Conservation (phyloP, 805 yeast species). For the Kodamaea neixiangensis region DNA sequence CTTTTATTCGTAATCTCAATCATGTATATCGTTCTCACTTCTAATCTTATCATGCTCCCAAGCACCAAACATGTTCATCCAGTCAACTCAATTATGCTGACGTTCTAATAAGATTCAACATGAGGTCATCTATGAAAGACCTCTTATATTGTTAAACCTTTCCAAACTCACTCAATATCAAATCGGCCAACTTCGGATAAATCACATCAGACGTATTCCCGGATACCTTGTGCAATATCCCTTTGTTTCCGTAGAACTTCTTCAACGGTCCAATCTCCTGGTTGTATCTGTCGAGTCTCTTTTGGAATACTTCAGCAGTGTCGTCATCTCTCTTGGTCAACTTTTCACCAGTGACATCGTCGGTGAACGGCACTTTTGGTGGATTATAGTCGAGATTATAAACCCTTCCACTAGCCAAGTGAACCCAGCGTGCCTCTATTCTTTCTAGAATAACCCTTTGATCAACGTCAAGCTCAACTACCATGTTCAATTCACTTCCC, state of each 20-base stretch:
- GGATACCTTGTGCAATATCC: slow-evolving; percentile 52
- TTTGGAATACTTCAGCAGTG: slow-evolving; percentile 68
- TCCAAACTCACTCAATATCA: slow-evolving; percentile 22
- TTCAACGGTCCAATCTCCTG: slow-evolving; percentile 62
- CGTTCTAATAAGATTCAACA: no score
- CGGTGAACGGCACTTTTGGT: slow-evolving; percentile 77
- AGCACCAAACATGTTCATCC: no score
- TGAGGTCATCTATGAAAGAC: no score
- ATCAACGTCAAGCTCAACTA: slow-evolving; percentile 89
- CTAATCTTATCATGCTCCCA: background rate
- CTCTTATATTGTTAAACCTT: background rate
- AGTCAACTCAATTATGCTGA: no score
- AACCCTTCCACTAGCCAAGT: slow-evolving; percentile 79
- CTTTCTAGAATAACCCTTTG: slow-evolving; percentile 76
- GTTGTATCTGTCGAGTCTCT: slow-evolving; percentile 65
- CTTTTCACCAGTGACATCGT: slow-evolving; percentile 89
- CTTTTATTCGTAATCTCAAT: background rate
- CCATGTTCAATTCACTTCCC: slow-evolving; percentile 59
- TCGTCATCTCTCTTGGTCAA: slow-evolving; percentile 81
- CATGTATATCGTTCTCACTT: background rate
- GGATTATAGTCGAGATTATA: slow-evolving; percentile 88
- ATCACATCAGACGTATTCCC: slow-evolving; percentile 87
- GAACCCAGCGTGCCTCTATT: slow-evolving; percentile 85
- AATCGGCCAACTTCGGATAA: slow-evolving; percentile 62
- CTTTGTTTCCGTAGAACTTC: slow-evolving; percentile 51